Evolutionary conservation across 1,284 basidiomycete species (phyloP), one percentile per base, ranked within the genome.

Genomic region (Fomes fomentarius): DNA sequence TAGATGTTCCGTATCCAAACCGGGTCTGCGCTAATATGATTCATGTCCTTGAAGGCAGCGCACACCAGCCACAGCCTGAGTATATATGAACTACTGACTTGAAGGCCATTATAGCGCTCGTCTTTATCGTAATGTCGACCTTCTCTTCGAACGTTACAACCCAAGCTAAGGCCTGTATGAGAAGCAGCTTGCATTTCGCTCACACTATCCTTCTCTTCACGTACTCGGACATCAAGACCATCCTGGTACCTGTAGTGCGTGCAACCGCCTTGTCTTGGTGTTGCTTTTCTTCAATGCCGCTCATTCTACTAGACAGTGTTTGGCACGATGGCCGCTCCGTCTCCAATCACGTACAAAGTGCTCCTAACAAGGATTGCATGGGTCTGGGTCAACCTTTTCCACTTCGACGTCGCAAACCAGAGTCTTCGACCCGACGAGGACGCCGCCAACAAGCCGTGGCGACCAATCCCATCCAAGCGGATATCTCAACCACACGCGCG

Each of bases 371-470:
- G 26, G 24, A 4, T 63, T 21, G 14, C 71, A 22, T 81, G 78
- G 78, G 64, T 75, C 4, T 80, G 73, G 74, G 35, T 74, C 1
- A 74, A 80, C 37, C 56, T 74, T 1, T 63, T 81, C 9, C 76
- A 77, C 33, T 74, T 74, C 56, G 63, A 73, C 41, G 62, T 79
- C 17, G 71, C 78, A 1, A 80, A 80, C 49, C 78, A 80, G 61
- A 69, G 67, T 40, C 63, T 73, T 19, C 62, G 65, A 2, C 66
- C 68, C 1, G 69, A 71, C 14, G 79, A 80, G 57, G 78, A 81
- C 55, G 50, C 39, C 3, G 50, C 66, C 37, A 81, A 81, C 63
- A 76, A 79, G 52, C 70, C 74, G 0, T 74, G 75, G 66, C 61
- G 78, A 10, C 79, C 79, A 2, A 63, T 81, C 15, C 77, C 78